phyloP scores from a whole-genome alignment of 805 yeast species.

The Millerozyma miso region DNA sequence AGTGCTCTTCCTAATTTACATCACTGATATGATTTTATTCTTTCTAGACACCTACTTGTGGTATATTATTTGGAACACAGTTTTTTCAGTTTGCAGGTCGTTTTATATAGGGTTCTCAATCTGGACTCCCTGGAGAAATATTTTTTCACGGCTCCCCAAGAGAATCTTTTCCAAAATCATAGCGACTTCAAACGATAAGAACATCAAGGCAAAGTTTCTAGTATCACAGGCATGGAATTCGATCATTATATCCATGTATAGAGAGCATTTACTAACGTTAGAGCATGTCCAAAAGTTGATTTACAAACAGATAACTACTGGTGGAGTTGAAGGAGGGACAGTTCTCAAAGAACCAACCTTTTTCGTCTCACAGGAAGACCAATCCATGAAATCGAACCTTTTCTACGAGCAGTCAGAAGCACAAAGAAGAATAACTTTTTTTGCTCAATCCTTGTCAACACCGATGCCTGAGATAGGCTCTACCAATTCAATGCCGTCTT shows the following conservation, averaged over 20 bases:
- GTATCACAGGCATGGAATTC: conserved; percentile 82
- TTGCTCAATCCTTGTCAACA: conserved; percentile 85
- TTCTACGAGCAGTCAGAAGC: conserved; percentile 71
- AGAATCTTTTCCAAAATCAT: conserved; percentile 70
- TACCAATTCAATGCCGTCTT: conserved; percentile 68
- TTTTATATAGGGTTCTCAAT: conserved; percentile 74
- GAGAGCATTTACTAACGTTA: conserved; percentile 71
- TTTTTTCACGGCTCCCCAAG: conserved; percentile 71
- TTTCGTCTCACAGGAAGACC: conserved; percentile 80
- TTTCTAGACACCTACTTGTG: conserved; percentile 80
- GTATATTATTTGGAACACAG: conserved; percentile 79
- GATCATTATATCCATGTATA: conserved; percentile 73
- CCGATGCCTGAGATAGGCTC: conserved; percentile 75
- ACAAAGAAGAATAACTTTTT: conserved; percentile 75
- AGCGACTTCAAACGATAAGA: conserved; percentile 34
- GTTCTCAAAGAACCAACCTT: conserved; percentile 67
- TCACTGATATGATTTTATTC: conserved; percentile 65
- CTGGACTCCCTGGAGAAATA: conserved; percentile 87
- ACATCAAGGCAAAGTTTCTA: conserved; percentile 46
- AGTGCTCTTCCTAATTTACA: conserved; percentile 47
- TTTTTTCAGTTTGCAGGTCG: conserved; percentile 67
- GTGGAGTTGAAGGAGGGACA: conserved; percentile 34
- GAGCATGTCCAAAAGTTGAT: conserved; percentile 68
- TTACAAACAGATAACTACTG: conserved; percentile 45
- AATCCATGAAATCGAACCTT: conserved; percentile 52